Base-by-base conservation (phyloP, 805 yeast genomes). In the Metschnikowia matae region DNA sequence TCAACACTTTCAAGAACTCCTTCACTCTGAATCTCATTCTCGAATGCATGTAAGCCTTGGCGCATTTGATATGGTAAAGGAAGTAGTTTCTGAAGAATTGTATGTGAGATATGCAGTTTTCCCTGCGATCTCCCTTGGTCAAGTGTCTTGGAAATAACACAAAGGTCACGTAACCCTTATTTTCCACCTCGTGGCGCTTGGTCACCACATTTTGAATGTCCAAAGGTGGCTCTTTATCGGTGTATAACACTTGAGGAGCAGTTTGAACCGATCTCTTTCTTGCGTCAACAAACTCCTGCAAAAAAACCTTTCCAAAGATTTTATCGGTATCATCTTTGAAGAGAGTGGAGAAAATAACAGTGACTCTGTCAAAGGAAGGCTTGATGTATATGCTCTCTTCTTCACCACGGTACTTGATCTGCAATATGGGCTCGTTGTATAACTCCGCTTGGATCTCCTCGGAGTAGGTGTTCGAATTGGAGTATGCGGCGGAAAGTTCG, bases 21-120 rank as follows among this genome's bases (percentile, higher is more conserved):
- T 87, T 84, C 21, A 94, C 98, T 63, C 99, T 82, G 71, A 78
- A 89, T 70, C 99, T 83, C 99, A 94, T 94, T 77, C 99, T 85
- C 46, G 96, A 89, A 70, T 94, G 99, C 85, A 94, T 84, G 72
- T 88, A 94, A 34, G 99, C 98, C 77, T 94, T 94, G 54, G 97
- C 90, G 69, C 97, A 92, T 73, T 94, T 94, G 75, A 94, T 94
- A 67, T 94, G 99, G 71, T 92, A 94, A 69, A 94, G 99, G 85
- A 94, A 94, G 73, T 92, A 94, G 64, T 91, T 95, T 71, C 99
- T 81, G 74, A 94, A 94, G 51, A 89, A 76, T 64, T 89, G 90
- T 63, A 94, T 87, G 68, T 91, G 97, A 35, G 95, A 84, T 55
- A 94, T 88, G 54, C 96, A 86, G 64, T 84, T 87, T 67, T 94